phyloP scores from a whole-genome alignment of 2,329 filamentous ascomycete genomes.

The Aspergillus sp. region DNA sequence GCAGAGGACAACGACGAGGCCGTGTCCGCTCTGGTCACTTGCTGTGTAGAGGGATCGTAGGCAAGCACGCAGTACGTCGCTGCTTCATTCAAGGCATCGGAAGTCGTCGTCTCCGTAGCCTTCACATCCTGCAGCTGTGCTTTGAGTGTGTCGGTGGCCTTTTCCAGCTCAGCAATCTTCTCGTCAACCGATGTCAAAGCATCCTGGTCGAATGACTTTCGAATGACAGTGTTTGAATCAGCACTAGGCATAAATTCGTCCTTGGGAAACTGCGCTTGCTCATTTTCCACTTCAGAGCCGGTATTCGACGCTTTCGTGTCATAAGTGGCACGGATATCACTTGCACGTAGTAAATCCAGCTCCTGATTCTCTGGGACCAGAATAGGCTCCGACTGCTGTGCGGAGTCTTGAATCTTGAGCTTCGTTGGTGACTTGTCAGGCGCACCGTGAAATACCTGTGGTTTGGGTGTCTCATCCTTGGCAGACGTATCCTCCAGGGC shows the following conservation, averaged over 20 bases:
- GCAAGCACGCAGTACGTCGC: slow-evolving; percentile 29
- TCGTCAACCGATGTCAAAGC: slow-evolving; percentile 1
- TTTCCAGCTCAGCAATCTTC: slow-evolving; percentile 2
- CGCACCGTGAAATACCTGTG: too few relatives aligned
- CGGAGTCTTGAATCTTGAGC: background rate
- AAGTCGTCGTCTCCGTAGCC: too few relatives aligned
- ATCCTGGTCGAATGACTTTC: slow-evolving; percentile 13
- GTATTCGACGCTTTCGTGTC: slow-evolving; percentile 13
- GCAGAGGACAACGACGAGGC: slow-evolving; percentile 23
- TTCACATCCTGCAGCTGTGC: slow-evolving; percentile 1
- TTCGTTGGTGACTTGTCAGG: background rate
- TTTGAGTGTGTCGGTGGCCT: slow-evolving; percentile 7
- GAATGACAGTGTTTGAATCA: slow-evolving; percentile 7
- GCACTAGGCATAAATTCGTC: slow-evolving; percentile 14
- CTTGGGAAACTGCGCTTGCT: slow-evolving; percentile 10
- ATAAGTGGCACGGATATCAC: slow-evolving; percentile 29
- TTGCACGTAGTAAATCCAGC: slow-evolving; percentile 26
- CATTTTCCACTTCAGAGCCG: slow-evolving; percentile 11
- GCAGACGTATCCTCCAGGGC: too few relatives aligned
- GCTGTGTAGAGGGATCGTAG: slow-evolving; percentile 25
- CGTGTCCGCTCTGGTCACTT: slow-evolving; percentile 25
- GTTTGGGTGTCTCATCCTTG: too few relatives aligned
- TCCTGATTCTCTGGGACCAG: slow-evolving; percentile 17
- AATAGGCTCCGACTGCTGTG: slow-evolving; percentile 2
- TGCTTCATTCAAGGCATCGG: background rate